phyloP scores from a whole-genome alignment of 345 rosid species.

The Salix arbutifolia region DNA sequence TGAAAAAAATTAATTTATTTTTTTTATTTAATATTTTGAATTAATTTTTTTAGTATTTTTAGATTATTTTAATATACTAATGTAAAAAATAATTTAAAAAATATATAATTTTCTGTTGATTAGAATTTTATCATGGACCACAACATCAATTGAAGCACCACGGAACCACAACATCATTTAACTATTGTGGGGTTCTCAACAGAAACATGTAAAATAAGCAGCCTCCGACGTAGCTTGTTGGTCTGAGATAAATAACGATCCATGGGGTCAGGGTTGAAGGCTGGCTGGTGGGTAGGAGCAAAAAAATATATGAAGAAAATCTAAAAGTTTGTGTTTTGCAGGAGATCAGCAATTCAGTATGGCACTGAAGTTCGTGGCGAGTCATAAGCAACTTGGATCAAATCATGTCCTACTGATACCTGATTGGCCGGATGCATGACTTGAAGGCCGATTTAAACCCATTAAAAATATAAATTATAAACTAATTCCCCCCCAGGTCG shows the following conservation, averaged over 20 bases:
- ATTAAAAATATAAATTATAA: background rate
- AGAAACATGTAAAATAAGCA: background rate
- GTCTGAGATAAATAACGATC: background rate
- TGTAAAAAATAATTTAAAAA: too few species aligned
- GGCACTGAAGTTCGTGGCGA: background rate
- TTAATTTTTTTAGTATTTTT: too few species aligned
- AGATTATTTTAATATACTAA: rapidly evolving
- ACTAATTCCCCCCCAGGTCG: background rate
- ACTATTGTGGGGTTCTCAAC: too few species aligned
- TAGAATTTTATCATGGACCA: too few species aligned
- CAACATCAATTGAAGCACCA: too few species aligned
- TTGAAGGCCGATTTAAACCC: constrained; percentile 2
- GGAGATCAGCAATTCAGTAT: background rate
- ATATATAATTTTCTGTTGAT: too few species aligned
- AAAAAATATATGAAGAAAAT: background rate
- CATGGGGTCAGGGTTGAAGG: background rate
- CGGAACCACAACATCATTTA: too few species aligned
- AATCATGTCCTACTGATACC: background rate
- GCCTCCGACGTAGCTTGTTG: background rate
- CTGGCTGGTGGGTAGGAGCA: background rate
- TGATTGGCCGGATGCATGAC: background rate
- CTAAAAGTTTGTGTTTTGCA: background rate
- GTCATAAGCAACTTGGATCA: background rate
- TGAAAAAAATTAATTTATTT: too few species aligned
- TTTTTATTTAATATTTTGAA: too few species aligned